Conservation (phyloP, 345 rosid species). For the Adansonia digitata region DNA sequence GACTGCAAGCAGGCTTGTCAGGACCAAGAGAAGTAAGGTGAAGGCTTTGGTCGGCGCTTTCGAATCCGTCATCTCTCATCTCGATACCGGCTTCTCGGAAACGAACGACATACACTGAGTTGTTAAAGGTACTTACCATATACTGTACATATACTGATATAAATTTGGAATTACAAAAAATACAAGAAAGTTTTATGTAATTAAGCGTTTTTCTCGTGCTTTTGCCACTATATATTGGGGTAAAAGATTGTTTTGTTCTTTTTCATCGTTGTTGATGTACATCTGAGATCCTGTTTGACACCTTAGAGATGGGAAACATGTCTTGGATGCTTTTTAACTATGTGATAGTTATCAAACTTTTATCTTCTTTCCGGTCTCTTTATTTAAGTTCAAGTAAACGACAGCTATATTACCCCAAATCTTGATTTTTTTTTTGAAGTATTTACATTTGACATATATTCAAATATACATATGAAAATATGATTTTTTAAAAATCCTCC, state of each 20-base stretch:
- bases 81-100: constrained; percentile 40
- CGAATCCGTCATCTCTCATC: constrained; percentile 74
- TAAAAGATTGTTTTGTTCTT: not conserved
- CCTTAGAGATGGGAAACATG: not conserved
- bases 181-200: no score
- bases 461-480: no score
- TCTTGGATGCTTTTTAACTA: not conserved
- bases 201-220: no score
- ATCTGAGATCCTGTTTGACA: not conserved
- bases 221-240: not conserved
- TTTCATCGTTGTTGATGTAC: not conserved
- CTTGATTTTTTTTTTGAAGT: no score
- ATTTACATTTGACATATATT: no score
- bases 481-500: no score
- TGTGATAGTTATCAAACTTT: not conserved
- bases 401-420: no score
- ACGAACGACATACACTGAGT: constrained; percentile 17
- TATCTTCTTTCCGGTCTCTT: not conserved
- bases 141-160: not conserved
- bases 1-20: constrained; percentile 56
- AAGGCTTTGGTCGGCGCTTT: constrained; percentile 90
- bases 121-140: not conserved
- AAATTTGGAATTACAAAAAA: not conserved
- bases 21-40: constrained; percentile 67
- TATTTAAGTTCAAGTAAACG: not conserved